Conservation (phyloP, 305 asterid species). For the Nicotiana rustica region DNA sequence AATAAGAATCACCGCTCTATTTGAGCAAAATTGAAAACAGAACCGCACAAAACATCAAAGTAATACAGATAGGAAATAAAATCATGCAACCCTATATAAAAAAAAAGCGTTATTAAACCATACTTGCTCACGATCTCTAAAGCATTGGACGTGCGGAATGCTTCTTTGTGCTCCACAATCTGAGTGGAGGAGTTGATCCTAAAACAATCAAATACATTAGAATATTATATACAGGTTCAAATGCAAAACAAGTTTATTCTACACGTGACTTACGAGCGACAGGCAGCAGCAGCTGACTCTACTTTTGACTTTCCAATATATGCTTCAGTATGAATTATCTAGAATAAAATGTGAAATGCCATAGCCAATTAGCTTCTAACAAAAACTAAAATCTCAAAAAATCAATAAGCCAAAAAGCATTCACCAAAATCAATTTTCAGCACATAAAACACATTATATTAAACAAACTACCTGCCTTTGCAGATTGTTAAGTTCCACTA, state of each 20-base stretch:
- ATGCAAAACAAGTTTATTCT: neutral
- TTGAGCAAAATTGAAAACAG: neutral
- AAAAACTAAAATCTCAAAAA: neutral
- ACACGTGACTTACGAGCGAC: constrained; percentile 92
- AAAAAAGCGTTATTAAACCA: constrained; percentile 33
- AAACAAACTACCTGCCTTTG: constrained; percentile 77
- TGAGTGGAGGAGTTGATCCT: constrained; percentile 85
- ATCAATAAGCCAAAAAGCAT: neutral
- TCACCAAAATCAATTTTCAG: neutral
- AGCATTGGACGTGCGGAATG: constrained; percentile 83
- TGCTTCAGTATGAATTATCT: constrained; percentile 93
- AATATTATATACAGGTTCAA: constrained; percentile 15
- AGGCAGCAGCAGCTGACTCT: constrained; percentile 99
- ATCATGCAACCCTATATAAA: neutral
- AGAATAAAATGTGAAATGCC: constrained; percentile 37
- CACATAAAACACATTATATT: neutral
- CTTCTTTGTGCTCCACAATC: constrained; percentile 86
- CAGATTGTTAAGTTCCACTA: constrained; percentile 94
- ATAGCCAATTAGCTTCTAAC: constrained; percentile 5
- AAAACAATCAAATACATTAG: constrained; percentile 35
- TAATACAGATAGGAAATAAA: neutral
- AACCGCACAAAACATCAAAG: constrained; percentile 21
- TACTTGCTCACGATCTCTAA: constrained; percentile 82
- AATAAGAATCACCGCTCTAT: constrained; percentile 26
- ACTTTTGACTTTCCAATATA: constrained; percentile 92